A percentile compares a stretch with the other conserved stretches of the same genome.
Conservation (phyloP, 345 rosid species). For the Trapa bicornis region DNA sequence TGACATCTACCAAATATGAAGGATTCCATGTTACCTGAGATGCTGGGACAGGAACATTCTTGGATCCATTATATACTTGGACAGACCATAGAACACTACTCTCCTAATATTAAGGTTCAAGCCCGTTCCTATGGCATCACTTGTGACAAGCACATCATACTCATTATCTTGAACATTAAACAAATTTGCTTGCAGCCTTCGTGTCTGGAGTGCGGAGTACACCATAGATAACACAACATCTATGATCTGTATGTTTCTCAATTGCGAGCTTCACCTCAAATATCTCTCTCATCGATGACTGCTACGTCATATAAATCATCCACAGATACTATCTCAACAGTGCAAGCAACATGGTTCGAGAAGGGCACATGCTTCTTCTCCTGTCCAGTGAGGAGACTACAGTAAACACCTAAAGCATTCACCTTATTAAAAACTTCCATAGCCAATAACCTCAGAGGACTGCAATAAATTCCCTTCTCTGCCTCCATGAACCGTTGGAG, state of each 20-base stretch:
- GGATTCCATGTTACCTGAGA: conserved; percentile 26
- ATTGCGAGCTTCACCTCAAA: conserved; percentile 85
- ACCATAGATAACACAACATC: conserved; percentile 91
- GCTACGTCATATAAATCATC: conserved; percentile 78
- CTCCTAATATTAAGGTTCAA: conserved; percentile 87
- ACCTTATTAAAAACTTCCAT: conserved; percentile 99
- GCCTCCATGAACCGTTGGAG: conserved; percentile 87
- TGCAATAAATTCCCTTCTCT: conserved; percentile 74
- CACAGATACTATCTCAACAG: conserved; percentile 83
- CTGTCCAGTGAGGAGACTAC: conserved; percentile 87
- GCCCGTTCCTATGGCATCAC: conserved; percentile 98
- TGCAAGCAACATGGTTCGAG: conserved; percentile 75
- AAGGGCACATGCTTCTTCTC: conserved; percentile 76
- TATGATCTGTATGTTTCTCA: conserved; percentile 68
- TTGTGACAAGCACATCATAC: conserved; percentile 88
- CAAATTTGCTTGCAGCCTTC: conserved; percentile 82
- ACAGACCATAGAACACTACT: conserved; percentile 61
- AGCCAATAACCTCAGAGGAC: conserved; percentile 87
- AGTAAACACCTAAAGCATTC: conserved; percentile 70
- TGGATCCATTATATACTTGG: conserved; percentile 82
- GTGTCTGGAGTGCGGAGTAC: conserved; percentile 91
- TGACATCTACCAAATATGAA: background rate
- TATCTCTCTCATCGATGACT: conserved; percentile 89
- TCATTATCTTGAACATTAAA: conserved; percentile 82
- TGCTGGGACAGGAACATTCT: conserved; percentile 64